Base-by-base conservation (phyloP, 2,329 filamentous ascomycete species). In the Emmonsiellopsis sp. region DNA sequence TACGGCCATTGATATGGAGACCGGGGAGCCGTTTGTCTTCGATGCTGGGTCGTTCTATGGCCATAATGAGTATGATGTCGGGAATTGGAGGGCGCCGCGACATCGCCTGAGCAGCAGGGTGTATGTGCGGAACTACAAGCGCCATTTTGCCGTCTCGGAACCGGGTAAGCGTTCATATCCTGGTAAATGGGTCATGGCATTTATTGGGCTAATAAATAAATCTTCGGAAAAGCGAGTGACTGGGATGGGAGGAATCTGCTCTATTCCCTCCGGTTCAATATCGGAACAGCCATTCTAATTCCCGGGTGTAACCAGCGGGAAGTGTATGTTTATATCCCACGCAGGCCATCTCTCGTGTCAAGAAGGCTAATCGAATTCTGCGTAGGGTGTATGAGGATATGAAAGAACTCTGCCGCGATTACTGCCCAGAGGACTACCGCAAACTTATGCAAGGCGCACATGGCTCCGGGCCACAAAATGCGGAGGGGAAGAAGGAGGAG, bases 11-110 rank as follows among this genome's bases (percentile, higher is more conserved):
- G 61, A 68, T 44, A 53, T 56, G 50, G 56, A 57, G 3, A 69
- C 61, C 0, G 60, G 62, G 1, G 56, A 67, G 44, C 57, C 61
- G 0, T 58, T 68, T 45, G 54, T 69, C 1, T 71, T 69, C 45
- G 67, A 70, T 52, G 58, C 63, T 0, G 60, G 61, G n/a, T 58
- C 63, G 6, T 62, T 65, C 14, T 71, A 69, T 47, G 66, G 56
- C 0, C 66, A 69, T 48, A 65, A 68, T 44, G 67, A 69, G 54
- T 60, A 62, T 52, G 55, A 54, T 11, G 45, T 52, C 27, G 54
- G 54, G 13, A 64, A 67, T 11, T 54, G 63, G 59, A 57, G 52
- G 42, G 54, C 54, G 10, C 46, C 50, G 11, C 50, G 42, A 9
- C 50, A 52, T 52, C 40, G 50, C 2, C 42, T 52, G 33, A 52